Evolutionary conservation across 305 asterid genomes (phyloP).

Genomic region (Fraxinus velutina): DNA sequence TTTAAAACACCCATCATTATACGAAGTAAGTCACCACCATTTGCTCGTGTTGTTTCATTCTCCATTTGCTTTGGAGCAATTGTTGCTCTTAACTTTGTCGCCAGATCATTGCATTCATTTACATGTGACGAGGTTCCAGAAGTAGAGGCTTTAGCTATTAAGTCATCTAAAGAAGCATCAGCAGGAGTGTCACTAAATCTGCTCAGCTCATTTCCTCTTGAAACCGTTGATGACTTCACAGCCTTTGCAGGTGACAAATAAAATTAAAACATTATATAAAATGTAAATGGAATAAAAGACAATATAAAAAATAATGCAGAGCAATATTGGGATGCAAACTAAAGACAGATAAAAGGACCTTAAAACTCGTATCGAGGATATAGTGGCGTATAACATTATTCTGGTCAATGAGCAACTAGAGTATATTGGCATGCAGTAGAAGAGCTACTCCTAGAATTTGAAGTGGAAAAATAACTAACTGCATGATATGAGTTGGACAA

Average conservation of each 20-base stretch:
- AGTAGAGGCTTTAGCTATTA: constrained; percentile 73
- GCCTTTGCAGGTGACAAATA: constrained; percentile 42
- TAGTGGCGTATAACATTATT: not conserved
- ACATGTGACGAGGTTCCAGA: constrained; percentile 76
- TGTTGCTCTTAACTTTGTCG: constrained; percentile 89
- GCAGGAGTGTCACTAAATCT: constrained; percentile 95
- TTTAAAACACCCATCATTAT: constrained; percentile 92
- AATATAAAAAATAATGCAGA: not conserved
- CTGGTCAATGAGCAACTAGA: not conserved
- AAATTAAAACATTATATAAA: constrained; percentile 10
- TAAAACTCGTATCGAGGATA: not conserved
- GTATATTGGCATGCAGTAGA: constrained; percentile 9
- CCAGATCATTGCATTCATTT: constrained; percentile 63
- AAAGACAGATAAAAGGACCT: constrained; percentile 7
- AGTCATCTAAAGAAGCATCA: constrained; percentile 91
- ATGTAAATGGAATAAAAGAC: constrained; percentile 5
- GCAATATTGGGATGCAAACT: not conserved
- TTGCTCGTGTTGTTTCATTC: constrained; percentile 66
- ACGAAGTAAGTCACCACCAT: constrained; percentile 83
- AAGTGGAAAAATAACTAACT: not conserved
- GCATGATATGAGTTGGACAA: not conserved
- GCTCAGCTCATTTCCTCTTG: constrained; percentile 71
- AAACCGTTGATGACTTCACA: constrained; percentile 48
- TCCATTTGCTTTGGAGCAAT: constrained; percentile 89
- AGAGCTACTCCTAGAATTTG: not conserved